phyloP scores from a whole-genome alignment of 2,329 filamentous ascomycete species.

The Pseudogymnoascus sp. region DNA sequence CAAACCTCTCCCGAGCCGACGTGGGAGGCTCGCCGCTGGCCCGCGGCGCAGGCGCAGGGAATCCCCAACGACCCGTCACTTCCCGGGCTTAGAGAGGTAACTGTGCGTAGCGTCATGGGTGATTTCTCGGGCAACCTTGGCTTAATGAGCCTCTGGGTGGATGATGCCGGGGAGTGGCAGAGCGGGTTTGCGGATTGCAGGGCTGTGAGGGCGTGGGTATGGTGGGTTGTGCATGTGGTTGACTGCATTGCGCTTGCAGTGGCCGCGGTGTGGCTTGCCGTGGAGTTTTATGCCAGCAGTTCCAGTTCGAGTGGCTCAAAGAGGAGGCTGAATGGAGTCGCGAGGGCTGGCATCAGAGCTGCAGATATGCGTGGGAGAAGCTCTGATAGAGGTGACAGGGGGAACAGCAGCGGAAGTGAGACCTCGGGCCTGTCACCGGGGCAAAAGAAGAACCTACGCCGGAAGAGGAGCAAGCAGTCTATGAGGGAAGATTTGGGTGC shows the following conservation, averaged over 20 bases:
- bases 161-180: conserved; percentile 53
- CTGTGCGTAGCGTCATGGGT: conserved; percentile 97
- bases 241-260: conserved; percentile 39
- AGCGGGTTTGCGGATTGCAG: conserved; percentile 73
- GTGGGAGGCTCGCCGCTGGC: conserved; percentile 35
- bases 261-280: neutral
- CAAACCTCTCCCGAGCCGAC: conserved; percentile 35
- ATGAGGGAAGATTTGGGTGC: conserved; percentile 1
- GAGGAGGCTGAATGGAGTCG: neutral
- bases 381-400: neutral
- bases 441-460: neutral
- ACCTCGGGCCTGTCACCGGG: neutral
- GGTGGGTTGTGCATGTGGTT: conserved; percentile 83
- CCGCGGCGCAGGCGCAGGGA: conserved; percentile 34
- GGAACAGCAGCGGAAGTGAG: conserved; percentile 1
- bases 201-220: conserved; percentile 80
- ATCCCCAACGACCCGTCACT: conserved; percentile 37
- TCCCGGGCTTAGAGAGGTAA: conserved; percentile 76
- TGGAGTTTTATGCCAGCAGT: neutral
- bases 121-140: conserved; percentile 89
- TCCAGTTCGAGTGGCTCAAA: neutral
- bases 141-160: conserved; percentile 62
- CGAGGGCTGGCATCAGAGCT: neutral
- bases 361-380: neutral
- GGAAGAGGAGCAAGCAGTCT: conserved; percentile 9